Conservation (phyloP, 176 grass and related monocot species). For the Themeda triandra region DNA sequence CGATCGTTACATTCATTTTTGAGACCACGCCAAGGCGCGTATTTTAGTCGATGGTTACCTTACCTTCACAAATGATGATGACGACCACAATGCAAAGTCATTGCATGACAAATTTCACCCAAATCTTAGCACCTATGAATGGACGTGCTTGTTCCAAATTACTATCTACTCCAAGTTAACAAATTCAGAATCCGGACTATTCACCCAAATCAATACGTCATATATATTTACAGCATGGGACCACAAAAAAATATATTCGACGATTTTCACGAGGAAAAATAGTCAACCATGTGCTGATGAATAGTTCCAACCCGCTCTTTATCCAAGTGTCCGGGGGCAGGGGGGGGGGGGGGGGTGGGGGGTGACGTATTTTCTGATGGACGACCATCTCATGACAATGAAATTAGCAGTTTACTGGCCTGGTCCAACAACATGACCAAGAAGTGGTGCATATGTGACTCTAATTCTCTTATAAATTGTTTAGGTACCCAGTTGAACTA, state of each 20-base stretch:
- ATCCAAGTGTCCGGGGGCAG: not conserved
- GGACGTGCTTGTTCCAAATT: too few relatives aligned
- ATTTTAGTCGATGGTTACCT: too few relatives aligned
- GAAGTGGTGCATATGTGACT: not conserved
- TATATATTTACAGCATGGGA: not conserved
- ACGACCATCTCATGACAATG: not conserved
- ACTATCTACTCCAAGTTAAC: too few relatives aligned
- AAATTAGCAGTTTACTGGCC: not conserved
- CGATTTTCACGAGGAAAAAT: not conserved
- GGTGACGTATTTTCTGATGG: not conserved
- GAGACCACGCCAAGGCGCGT: too few relatives aligned
- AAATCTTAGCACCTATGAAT: too few relatives aligned
- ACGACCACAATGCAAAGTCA: too few relatives aligned
- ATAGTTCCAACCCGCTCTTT: not conserved
- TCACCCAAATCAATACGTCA: too few relatives aligned
- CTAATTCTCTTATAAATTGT: not conserved
- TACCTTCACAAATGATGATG: too few relatives aligned
- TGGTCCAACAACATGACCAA: conserved; percentile 14
- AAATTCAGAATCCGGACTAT: too few relatives aligned
- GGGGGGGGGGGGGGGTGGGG: too few relatives aligned
- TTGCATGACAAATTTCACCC: too few relatives aligned
- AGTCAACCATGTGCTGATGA: not conserved
- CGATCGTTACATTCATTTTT: too few relatives aligned
- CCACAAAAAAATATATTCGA: not conserved
- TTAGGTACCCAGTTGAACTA: not conserved